phyloP scores from a whole-genome alignment of 2,329 filamentous ascomycete species.

The Fragosphaeria purpurea region DNA sequence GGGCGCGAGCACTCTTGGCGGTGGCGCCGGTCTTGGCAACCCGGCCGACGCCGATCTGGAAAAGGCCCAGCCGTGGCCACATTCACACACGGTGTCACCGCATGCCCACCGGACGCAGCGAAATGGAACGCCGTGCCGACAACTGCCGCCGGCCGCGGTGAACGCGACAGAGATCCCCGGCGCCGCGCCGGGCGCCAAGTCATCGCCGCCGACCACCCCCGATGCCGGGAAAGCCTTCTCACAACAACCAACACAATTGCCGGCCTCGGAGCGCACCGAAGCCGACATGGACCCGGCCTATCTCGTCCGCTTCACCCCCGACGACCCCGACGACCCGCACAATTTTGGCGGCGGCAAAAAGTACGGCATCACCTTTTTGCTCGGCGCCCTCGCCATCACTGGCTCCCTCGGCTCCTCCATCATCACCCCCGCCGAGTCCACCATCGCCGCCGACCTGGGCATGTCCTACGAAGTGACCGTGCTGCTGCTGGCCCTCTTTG shows the following conservation, averaged over 20 bases:
- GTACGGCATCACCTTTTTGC: conserved; percentile 35
- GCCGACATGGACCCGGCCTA: conserved; percentile 9
- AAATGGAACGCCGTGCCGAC: too few species aligned
- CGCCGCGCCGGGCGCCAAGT: conserved; percentile 17
- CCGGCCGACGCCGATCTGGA: too few species aligned
- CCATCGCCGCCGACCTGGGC: conserved; percentile 30
- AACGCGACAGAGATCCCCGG: too few species aligned
- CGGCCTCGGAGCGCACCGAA: background rate
- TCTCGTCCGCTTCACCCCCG: conserved; percentile 11
- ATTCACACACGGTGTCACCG: too few species aligned
- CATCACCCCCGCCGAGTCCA: conserved; percentile 33
- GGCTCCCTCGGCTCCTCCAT: conserved; percentile 41
- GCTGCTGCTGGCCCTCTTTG: conserved; percentile 34
- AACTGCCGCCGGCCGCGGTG: too few species aligned
- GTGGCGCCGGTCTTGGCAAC: too few species aligned
- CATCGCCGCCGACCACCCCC: too few species aligned
- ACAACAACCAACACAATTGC: too few species aligned
- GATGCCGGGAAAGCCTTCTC: too few species aligned
- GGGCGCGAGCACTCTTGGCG: too few species aligned
- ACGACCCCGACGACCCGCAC: conserved; percentile 34
- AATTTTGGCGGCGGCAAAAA: conserved; percentile 35
- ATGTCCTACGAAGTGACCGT: conserved; percentile 34
- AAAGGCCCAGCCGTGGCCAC: too few species aligned
- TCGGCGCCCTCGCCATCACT: conserved; percentile 39
- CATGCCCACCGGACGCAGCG: too few species aligned